Base-by-base conservation (phyloP, 2,329 filamentous ascomycete genomes). In the Plectosphaerella plurivora region DNA sequence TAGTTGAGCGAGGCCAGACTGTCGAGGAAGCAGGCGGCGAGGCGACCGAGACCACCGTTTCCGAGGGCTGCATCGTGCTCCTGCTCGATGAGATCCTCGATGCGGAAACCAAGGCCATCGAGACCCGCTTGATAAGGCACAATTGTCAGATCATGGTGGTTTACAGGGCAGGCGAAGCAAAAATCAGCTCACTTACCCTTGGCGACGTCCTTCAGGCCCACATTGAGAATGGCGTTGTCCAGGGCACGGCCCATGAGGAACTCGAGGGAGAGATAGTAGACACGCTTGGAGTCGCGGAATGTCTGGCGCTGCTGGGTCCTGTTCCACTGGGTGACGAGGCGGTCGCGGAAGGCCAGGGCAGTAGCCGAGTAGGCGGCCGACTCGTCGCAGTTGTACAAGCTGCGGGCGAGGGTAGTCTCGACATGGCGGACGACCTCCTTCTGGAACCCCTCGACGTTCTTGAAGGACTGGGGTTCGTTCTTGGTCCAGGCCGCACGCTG, bases 161-260 rank as follows among this genome's bases (percentile, higher is more conserved):
- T 33, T 16, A 3, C 16, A 14, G 12, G 22, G 22, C 22, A 22
- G 22, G 22, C 22, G 22, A 22, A 3, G 18, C 14, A 5, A 28
- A 5, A 15, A 36, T 15, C 22, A 37, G 37, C 18, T 45, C 12
- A 55, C 81, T 61, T 71, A 94, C 91, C 81, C 72, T 84, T 87
- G 50, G 94, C 93, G 55, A 86, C 76, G 62, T 91, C 83, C 73
- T 97, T 99, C 68, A 91, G 79, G 22, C 89, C 89, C 52, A 96
- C 84, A 69, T 99, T 99, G 59, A 99, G 82, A 90, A 99, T 97
- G 57, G 94, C 93, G 82, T 99, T 99, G 77, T 99, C 94, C 58
- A 99, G 76, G 46, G 94, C 89, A 66, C 94, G 82, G 42, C 94
- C 94, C 94, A 99, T 99, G 64, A 99, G 75, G 65, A 99, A 99